phyloP scores from a whole-genome alignment of 257 asterid species.

The Plantago elongata region DNA sequence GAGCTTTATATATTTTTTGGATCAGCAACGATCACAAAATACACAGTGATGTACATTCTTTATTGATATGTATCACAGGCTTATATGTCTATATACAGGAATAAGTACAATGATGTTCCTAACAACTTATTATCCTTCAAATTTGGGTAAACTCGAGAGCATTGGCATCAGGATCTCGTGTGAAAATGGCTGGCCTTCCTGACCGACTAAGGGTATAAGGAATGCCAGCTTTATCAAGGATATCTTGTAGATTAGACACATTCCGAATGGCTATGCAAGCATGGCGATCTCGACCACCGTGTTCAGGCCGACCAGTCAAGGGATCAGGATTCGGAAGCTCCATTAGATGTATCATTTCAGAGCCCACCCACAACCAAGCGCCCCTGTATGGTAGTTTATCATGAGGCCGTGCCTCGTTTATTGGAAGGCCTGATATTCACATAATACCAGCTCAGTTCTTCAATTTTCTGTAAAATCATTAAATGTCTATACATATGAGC shows the following conservation, averaged over 20 bases:
- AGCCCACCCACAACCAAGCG: conserved; percentile 96
- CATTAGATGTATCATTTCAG: conserved; percentile 95
- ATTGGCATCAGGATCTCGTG: conserved; percentile 89
- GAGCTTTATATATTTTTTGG: too few species aligned
- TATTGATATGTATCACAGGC: not conserved
- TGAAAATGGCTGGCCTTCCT: conserved; percentile 88
- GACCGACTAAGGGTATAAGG: conserved; percentile 82
- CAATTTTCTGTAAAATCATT: not conserved
- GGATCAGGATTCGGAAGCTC: conserved; percentile 99
- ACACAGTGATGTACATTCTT: not conserved
- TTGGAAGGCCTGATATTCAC: conserved; percentile 51
- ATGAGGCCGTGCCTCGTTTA: conserved; percentile 91
- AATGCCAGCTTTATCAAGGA: conserved; percentile 74
- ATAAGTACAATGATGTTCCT: not conserved
- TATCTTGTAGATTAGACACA: conserved; percentile 70
- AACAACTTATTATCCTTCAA: conserved; percentile 32
- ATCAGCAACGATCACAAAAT: too few species aligned
- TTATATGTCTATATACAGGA: conserved; percentile 11
- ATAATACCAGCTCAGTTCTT: not conserved
- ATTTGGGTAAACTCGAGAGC: conserved; percentile 93
- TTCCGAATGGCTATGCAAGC: conserved; percentile 77
- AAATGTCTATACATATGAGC: conserved; percentile 4
- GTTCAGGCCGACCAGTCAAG: conserved; percentile 75
- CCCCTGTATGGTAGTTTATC: conserved; percentile 92
- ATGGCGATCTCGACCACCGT: conserved; percentile 92